Percentiles rank a stretch among this genome's conserved stretches.
These are phyloP conservation scores for Pholiota adiposa DNA, from an alignment of 1,284 basidiomycete genomes.

Conservation along the genomic window DNA sequence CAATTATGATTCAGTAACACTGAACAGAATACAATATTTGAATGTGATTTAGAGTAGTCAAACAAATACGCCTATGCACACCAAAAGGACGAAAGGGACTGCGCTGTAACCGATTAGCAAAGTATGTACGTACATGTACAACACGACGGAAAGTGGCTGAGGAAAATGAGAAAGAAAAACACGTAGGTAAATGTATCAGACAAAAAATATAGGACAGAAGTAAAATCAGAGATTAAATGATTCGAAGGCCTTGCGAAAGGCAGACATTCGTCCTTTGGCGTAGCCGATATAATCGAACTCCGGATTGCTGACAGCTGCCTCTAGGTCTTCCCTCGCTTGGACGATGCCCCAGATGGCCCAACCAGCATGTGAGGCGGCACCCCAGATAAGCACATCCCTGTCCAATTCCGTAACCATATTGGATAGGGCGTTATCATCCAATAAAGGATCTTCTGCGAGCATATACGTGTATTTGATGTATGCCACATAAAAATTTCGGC, in stretches of 20 bases:
- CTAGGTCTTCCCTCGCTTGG: conserved; percentile 83
- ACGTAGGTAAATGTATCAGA: not conserved
- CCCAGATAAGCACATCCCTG: conserved; percentile 82
- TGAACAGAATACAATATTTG: conserved; percentile 10
- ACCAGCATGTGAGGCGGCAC: conserved; percentile 84
- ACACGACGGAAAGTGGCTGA: not conserved
- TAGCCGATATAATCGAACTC: conserved; percentile 85
- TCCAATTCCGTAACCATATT: conserved; percentile 59
- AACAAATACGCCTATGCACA: not conserved
- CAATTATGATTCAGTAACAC: conserved; percentile 34
- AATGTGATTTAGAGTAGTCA: not conserved
- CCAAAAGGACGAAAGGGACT: not conserved
- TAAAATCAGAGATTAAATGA: conserved; percentile 45
- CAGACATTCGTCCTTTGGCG: conserved; percentile 64
- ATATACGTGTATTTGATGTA: conserved; percentile 67
- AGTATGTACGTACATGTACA: not conserved
- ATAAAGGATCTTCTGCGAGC: conserved; percentile 33
- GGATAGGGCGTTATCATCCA: conserved; percentile 39
- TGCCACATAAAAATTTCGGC: conserved; percentile 81
- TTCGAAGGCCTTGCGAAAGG: conserved; percentile 62
- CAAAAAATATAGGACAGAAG: not conserved
- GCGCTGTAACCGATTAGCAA: not conserved
- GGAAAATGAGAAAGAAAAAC: not conserved
- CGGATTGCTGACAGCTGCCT: conserved; percentile 55
- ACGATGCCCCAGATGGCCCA: conserved; percentile 95